Base-by-base conservation (phyloP, 345 rosid genomes). In the Citrus australasica region DNA sequence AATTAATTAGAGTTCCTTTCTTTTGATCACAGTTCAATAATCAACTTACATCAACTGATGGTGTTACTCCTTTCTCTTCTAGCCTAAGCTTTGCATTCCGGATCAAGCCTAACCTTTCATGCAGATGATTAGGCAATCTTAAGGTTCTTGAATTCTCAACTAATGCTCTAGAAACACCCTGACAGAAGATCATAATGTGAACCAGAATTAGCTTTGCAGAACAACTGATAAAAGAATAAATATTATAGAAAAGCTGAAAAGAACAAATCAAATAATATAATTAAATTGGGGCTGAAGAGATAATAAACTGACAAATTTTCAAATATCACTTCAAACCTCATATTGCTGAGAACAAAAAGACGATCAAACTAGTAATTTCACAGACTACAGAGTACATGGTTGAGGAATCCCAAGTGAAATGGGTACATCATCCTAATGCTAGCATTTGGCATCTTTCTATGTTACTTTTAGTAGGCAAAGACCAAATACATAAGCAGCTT, bases 131-230 rank as follows among this genome's bases (percentile, higher is more conserved):
- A 5, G 99, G 99, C 82, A 96, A 82, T 86, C 97, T 89, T 76
- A 93, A 88, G 25, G 91, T 92, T 89, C 90, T 92, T 62, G 97
- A 91, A 75, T 89, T 92, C 77, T 93, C 97, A 80, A 92, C 94
- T 80, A 96, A 84, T 69, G 97, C 97, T 86, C 90, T 92, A 48
- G 94, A 87, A 81, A 96, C 95, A 79, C 99, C 99, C 99, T 96
- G 87, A 37, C 58, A 75, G 5, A n/a, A 74, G 67, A 75, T 64
- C 71, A 80, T 69, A 76, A 75, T 48, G 32, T 9, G 42, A 75
- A 38, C 33, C 21, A 71, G 37, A 32, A 74, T 76, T 77, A 77
- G 62, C 68, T 67, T 82, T 73, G 35, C 38, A 66, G 35, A 22
- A 74, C 66, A 69, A 25, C 73, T 68, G 58, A 53, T 11, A 72